phyloP scores from a whole-genome alignment of 225 moss, liverwort and hornwort species.

The Physcomitrium patens region DNA sequence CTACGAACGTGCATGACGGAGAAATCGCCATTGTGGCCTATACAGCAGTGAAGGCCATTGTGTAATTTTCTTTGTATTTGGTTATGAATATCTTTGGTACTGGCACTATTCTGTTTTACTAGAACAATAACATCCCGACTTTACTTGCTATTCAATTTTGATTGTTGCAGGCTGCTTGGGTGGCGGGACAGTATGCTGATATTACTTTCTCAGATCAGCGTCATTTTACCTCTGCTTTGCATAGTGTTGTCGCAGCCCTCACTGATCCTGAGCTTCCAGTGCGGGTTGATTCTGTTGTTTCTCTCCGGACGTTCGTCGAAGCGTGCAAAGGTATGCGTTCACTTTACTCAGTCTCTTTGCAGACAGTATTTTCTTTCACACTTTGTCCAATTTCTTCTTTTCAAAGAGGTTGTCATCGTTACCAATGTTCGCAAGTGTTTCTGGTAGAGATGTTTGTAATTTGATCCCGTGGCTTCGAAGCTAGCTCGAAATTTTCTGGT shows the following conservation, averaged over 20 bases:
- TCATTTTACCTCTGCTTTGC: slow-evolving; percentile 93
- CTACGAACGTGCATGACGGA: background rate
- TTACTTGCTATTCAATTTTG: slow-evolving; percentile 20
- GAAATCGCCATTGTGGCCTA: background rate
- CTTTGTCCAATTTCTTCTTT: too few relatives aligned
- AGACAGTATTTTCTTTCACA: background rate
- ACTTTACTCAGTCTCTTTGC: background rate
- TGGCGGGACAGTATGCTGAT: slow-evolving; percentile 97
- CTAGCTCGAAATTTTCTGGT: background rate
- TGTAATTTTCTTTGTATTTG: too few relatives aligned
- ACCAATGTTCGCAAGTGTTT: background rate
- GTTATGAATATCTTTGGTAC: background rate
- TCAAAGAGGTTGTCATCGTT: background rate
- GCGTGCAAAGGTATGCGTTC: slow-evolving; percentile 83
- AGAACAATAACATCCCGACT: background rate
- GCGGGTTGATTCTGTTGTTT: slow-evolving; percentile 97
- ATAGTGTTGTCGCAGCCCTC: slow-evolving; percentile 87
- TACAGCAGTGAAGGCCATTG: background rate
- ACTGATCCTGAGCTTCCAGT: slow-evolving; percentile 96
- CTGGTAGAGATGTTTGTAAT: background rate
- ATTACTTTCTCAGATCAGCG: slow-evolving; percentile 82
- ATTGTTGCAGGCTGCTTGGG: slow-evolving; percentile 92
- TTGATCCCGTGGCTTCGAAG: background rate
- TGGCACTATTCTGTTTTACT: background rate
- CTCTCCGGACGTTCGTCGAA: slow-evolving; percentile 92